phyloP scores from a whole-genome alignment of 345 rosid genomes.

The Gossypium thurberi region DNA sequence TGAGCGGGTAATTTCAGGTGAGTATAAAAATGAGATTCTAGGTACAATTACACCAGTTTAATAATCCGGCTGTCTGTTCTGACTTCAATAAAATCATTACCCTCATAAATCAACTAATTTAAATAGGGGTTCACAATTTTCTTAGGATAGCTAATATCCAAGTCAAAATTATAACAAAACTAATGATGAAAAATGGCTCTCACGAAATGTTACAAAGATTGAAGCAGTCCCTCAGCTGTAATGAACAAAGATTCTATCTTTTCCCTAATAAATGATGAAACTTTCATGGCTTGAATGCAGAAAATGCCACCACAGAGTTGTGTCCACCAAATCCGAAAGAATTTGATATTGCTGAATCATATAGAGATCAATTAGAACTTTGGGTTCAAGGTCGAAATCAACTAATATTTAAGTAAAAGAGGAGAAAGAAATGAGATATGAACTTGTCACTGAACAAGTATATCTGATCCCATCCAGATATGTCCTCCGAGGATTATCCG shows the following conservation, averaged over 20 bases:
- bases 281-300: neutral
- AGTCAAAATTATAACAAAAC: neutral
- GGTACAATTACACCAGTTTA: too few relatives aligned
- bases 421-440: neutral
- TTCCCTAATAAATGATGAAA: neutral
- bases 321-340: constrained; percentile 98
- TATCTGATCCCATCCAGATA: neutral
- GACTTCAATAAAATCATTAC: too few relatives aligned
- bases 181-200: neutral
- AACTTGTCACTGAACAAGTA: neutral
- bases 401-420: neutral
- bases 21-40: too few relatives aligned
- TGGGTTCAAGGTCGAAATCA: neutral
- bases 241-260: neutral
- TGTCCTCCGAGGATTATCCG: too few relatives aligned
- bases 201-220: neutral
- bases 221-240: neutral
- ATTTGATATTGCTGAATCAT: constrained; percentile 75
- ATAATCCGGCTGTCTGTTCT: too few relatives aligned
- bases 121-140: neutral
- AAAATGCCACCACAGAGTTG: constrained; percentile 50
- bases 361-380: neutral
- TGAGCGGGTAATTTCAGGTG: too few relatives aligned
- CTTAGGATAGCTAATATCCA: neutral
- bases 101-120: too few relatives aligned